A percentile compares a stretch with the other conserved stretches of the same genome.
These are phyloP conservation scores for Moniliella sp. DNA, from an alignment of 1,284 basidiomycete species.

Conservation along the genomic window DNA sequence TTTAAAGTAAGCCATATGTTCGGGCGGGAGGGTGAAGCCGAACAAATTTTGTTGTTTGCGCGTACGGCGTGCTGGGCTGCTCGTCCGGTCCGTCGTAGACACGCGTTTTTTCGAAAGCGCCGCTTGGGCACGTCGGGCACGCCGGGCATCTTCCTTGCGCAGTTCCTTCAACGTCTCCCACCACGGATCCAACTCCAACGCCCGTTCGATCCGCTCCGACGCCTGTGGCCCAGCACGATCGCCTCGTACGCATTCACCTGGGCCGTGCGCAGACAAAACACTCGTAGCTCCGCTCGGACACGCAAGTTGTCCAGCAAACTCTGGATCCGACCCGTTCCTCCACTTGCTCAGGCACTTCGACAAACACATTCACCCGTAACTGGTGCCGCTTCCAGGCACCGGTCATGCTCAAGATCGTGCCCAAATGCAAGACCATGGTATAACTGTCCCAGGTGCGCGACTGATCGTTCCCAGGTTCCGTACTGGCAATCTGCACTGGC, in stretches of 20 bases:
- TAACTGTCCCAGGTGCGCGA: constrained; percentile 30
- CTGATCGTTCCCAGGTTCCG: constrained; percentile 13
- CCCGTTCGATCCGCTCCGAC: constrained; percentile 7
- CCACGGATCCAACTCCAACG: constrained; percentile 25
- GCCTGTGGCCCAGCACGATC: constrained; percentile 20
- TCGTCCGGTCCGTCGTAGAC: constrained; percentile 5
- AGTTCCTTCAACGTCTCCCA: constrained; percentile 25
- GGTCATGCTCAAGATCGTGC: constrained; percentile 29
- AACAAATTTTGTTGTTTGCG: constrained; percentile 16
- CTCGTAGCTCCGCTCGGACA: constrained; percentile 26
- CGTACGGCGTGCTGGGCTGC: constrained; percentile 8
- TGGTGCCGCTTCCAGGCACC: constrained; percentile 29
- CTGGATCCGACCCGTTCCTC: constrained; percentile 21
- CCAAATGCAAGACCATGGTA: constrained; percentile 32
- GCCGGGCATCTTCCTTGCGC: constrained; percentile 16
- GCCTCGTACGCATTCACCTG: constrained; percentile 21
- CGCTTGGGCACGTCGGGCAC: constrained; percentile 9
- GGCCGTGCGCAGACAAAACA: constrained; percentile 21
- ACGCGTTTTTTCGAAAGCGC: too few species aligned
- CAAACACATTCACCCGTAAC: constrained; percentile 30
- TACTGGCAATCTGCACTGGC: constrained; percentile 29
- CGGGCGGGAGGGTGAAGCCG: constrained; percentile 20
- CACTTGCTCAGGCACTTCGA: constrained; percentile 23
- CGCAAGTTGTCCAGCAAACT: constrained; percentile 28
- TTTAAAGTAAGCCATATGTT: constrained; percentile 27